Percentiles rank a stretch among this genome's conserved stretches.
Evolutionary conservation across 768 basidiomycete species (phyloP).

Genomic region (Pleurotus pulmonarius): DNA sequence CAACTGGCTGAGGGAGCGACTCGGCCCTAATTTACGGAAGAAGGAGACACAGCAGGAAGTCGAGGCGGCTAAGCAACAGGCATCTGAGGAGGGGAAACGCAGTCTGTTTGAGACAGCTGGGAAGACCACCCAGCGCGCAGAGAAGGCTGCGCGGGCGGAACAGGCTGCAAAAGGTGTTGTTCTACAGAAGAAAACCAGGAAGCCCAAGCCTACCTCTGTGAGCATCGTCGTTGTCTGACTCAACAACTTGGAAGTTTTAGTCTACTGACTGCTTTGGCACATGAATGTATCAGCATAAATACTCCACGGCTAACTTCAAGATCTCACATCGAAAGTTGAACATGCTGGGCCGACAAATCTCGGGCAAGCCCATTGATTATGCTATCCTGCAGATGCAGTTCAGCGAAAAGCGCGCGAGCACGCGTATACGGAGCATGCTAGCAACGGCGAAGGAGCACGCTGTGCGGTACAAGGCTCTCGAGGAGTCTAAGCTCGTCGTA

Average conservation of each 20-base stretch:
- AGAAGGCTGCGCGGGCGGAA: slow-evolving; percentile 12
- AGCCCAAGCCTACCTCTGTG: slow-evolving; percentile 2
- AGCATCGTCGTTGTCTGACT: not conserved
- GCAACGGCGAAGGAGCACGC: slow-evolving; percentile 87
- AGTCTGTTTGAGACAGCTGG: slow-evolving; percentile 46
- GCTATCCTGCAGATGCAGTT: slow-evolving; percentile 98
- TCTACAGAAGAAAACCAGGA: not conserved
- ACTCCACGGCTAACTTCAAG: slow-evolving; percentile 90
- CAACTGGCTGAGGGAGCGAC: slow-evolving; percentile 59
- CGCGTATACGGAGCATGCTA: slow-evolving; percentile 85
- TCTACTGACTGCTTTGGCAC: not conserved
- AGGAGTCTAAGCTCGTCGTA: slow-evolving; percentile 71
- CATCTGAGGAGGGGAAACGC: slow-evolving; percentile 38
- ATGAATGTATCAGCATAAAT: slow-evolving; percentile 66
- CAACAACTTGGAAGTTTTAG: not conserved
- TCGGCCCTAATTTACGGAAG: slow-evolving; percentile 46
- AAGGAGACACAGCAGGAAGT: slow-evolving; percentile 42
- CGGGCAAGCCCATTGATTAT: slow-evolving; percentile 88
- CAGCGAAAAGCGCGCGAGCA: slow-evolving; percentile 87
- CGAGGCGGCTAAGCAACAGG: slow-evolving; percentile 39
- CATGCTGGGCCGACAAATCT: slow-evolving; percentile 80
- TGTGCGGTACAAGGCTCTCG: slow-evolving; percentile 67
- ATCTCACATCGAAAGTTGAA: slow-evolving; percentile 93
- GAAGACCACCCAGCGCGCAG: slow-evolving; percentile 16
- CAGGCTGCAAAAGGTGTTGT: slow-evolving; percentile 3